A percentile compares a stretch with the other conserved stretches of the same genome.
phyloP scores from a whole-genome alignment of 768 basidiomycete species.

The Lentinula guzmanii region DNA sequence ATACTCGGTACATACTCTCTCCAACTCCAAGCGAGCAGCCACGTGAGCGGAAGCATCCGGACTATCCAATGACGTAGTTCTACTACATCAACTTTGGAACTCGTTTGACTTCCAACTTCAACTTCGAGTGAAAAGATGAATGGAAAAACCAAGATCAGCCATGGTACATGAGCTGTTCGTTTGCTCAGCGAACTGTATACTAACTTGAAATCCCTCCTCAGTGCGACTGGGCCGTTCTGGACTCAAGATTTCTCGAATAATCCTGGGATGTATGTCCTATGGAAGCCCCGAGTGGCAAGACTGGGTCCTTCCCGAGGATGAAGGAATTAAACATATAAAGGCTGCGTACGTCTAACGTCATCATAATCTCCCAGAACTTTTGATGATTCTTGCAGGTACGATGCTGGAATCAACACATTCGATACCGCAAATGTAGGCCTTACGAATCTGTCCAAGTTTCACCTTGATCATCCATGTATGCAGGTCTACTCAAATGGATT shows the following conservation, averaged over 20 bases:
- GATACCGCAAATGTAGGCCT: conserved; percentile 44
- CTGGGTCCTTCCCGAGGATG: conserved; percentile 42
- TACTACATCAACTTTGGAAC: too few relatives aligned
- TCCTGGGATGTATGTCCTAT: conserved; percentile 62
- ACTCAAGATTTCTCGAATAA: conserved; percentile 58
- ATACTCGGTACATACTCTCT: too few relatives aligned
- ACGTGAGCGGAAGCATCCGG: too few relatives aligned
- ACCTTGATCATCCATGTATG: background rate
- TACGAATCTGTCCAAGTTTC: background rate
- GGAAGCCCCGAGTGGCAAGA: conserved; percentile 45
- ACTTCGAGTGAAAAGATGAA: too few relatives aligned
- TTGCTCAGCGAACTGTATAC: too few relatives aligned
- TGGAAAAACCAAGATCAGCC: too few relatives aligned
- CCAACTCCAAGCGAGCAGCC: too few relatives aligned
- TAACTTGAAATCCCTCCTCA: background rate
- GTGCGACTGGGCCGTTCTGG: conserved; percentile 48
- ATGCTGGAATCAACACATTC: conserved; percentile 60
- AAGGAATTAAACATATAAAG: conserved; percentile 49
- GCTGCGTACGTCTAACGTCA: conserved; percentile 19
- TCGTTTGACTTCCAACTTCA: too few relatives aligned
- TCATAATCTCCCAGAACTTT: background rate
- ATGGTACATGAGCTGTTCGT: too few relatives aligned
- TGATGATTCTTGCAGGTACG: conserved; percentile 30
- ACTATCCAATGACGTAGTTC: too few relatives aligned
- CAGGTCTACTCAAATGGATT: conserved; percentile 62